Conservation (phyloP, 768 basidiomycete genomes). For the Auricularia sp. region DNA sequence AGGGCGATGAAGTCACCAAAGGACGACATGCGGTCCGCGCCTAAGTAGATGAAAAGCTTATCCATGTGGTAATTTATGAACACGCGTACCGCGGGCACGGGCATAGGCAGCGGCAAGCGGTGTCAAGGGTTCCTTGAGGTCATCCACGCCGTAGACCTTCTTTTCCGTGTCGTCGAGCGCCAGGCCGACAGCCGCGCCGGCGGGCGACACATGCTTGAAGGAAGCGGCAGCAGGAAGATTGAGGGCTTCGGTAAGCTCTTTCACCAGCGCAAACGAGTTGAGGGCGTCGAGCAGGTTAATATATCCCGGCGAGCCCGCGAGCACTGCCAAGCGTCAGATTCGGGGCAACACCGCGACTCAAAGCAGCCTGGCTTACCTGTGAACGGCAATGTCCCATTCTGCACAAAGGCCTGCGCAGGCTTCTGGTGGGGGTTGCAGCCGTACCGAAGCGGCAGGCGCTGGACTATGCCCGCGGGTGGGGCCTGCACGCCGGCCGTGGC, state of each 20-base stretch:
- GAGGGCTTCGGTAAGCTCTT: conserved; percentile 82
- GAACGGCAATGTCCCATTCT: conserved; percentile 84
- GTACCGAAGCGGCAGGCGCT: conserved; percentile 81
- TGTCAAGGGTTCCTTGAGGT: conserved; percentile 82
- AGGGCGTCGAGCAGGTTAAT: conserved; percentile 97
- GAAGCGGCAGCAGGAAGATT: conserved; percentile 91
- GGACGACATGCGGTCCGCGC: conserved; percentile 98
- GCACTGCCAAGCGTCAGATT: conserved; percentile 37
- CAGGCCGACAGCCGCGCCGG: conserved; percentile 89
- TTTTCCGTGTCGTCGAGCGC: conserved; percentile 76
- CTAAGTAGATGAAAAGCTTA: conserved; percentile 25
- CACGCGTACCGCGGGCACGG: conserved; percentile 70
- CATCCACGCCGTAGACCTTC: conserved; percentile 93
- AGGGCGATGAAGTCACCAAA: conserved; percentile 99
- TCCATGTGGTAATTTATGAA: neutral
- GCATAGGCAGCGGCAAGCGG: conserved; percentile 90
- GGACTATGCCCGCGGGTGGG: conserved; percentile 56
- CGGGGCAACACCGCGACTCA: neutral
- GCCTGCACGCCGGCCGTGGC: conserved; percentile 68
- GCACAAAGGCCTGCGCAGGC: conserved; percentile 92
- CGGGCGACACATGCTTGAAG: conserved; percentile 99
- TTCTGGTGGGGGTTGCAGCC: conserved; percentile 99
- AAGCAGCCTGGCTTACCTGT: conserved; percentile 46
- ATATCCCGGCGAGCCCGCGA: conserved; percentile 93
- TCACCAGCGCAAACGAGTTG: conserved; percentile 93